Evolutionary conservation across 257 asterid genomes (phyloP), one percentile per base, ranked within the genome.

Genomic region (Ajuga chamaepitys): DNA sequence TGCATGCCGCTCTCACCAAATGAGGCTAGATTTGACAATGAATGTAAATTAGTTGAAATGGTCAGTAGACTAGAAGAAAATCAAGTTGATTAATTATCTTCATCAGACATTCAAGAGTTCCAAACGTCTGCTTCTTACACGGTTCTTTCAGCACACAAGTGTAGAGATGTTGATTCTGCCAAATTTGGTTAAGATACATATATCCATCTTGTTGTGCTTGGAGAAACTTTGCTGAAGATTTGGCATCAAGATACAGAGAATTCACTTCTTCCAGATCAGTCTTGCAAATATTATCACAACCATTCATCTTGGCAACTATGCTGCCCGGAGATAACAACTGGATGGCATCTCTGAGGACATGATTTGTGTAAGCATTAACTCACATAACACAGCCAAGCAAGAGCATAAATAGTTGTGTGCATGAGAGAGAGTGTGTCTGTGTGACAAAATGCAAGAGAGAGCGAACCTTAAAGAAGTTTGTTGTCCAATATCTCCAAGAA

Each of bases 141-240:
- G 1, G 11, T 9, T 30, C 58, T 1, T 5, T 77, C 68, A 89
- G n/a, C n/a, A n/a, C n/a, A n/a, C n/a, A n/a, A n/a, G n/a, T n/a
- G n/a, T n/a, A n/a, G n/a, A n/a, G n/a, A n/a, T n/a, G n/a, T n/a
- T n/a, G n/a, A n/a, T n/a, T n/a, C n/a, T n/a, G n/a, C n/a, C n/a
- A n/a, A n/a, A n/a, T n/a, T n/a, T n/a, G n/a, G n/a, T n/a, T n/a
- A n/a, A n/a, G n/a, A 1, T 95, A 85, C 60, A 93, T 93, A 74
- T 93, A 93, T 78, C 93, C 80, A 66, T 91, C 97, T 65, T 93
- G 97, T 71, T 93, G 96, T 85, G 85, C 96, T 64, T 90, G 97
- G 60, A 88, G 97, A 70, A 90, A 96, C 76, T 69, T 81, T 6
- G 89, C 97, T 1, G 96, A 90, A 45, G 96, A 88, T 64, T 88